Base-by-base conservation (phyloP, 192 early-diverging fungal species). In the Podila horticola region DNA sequence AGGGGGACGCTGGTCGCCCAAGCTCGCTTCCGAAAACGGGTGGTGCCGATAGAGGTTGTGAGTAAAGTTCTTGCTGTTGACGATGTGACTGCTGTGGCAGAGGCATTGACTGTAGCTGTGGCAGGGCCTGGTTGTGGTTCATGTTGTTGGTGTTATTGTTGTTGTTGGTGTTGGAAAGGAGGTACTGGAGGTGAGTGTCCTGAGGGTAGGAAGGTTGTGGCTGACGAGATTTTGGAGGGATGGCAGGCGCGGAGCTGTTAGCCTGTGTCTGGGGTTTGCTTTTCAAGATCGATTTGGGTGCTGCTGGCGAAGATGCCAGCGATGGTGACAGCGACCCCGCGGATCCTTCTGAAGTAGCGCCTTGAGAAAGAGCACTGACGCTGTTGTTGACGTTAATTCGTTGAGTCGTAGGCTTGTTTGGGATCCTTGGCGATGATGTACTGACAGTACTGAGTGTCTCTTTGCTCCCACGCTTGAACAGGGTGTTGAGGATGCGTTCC, bases 401-500 rank as follows among this genome's bases (percentile, higher is more conserved):
- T 45, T 45, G 41, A 13, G 41, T 17, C 11, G 41, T 4, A 17
- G 41, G 41, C 15, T 45, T 45, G 15, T 45, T 45, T 2, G 15
- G 15, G 41, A 45, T 45, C 15, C 41, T 45, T 17, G 41, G 41
- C 4, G 41, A 45, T 3, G 41, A 45, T 10, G 17, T 13, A 28
- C 55, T 60, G 22, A 20, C 30, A 17, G 48, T 59, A 5, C 28
- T 61, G 24, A 77, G 52, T 13, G 64, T 71, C 4, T 77, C 74
- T 41, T 58, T 77, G 64, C 69, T 77, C 20, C 69, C 69, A 22
- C 69, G 69, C 19, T 77, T 62, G 30, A 67, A 67, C 3, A 66
- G 41, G 12, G 48, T 48, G 28, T 67, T 66, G 30, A 77, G 29
- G 28, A 71, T 61, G 22, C 69, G 75, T 2, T 62, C 69, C 29